Evolutionary conservation across 164 flowering plant genomes (phyloP).

Genomic region (Paratinospora sagittata): DNA sequence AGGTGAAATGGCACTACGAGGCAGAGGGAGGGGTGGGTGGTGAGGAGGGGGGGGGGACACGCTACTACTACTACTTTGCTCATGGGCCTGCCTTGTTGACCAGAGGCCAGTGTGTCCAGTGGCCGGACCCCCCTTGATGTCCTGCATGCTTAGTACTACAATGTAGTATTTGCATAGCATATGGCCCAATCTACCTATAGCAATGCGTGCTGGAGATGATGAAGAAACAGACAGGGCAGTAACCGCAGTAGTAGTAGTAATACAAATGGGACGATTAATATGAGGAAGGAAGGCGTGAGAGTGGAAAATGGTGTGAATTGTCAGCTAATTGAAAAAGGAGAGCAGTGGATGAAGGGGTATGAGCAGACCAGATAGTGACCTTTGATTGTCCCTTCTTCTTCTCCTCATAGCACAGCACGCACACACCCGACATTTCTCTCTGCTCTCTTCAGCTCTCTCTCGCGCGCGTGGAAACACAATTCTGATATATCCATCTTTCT

Average conservation of each 20-base stretch:
- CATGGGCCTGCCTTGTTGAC: too few species aligned
- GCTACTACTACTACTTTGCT: too few species aligned
- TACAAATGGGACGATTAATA: too few species aligned
- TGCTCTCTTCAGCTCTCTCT: too few species aligned
- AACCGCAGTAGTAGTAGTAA: not conserved
- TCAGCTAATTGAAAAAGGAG: not conserved
- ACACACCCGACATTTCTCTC: not conserved
- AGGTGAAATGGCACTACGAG: too few species aligned
- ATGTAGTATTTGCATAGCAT: too few species aligned
- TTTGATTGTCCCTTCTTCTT: not conserved
- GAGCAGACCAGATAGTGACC: constrained; percentile 2
- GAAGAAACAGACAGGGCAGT: not conserved
- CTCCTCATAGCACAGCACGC: not conserved
- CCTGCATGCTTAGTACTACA: too few species aligned
- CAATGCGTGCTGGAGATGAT: not conserved
- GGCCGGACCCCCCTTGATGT: too few species aligned
- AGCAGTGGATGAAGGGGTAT: not conserved
- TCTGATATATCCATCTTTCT: too few species aligned
- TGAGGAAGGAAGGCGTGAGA: not conserved
- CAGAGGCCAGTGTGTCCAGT: too few species aligned
- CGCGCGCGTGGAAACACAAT: not conserved
- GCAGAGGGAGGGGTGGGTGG: too few species aligned
- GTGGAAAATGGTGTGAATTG: not conserved
- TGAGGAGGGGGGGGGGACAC: too few species aligned
- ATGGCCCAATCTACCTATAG: not conserved